A percentile compares a stretch with the other conserved stretches of the same genome.
Conservation (phyloP, 2,329 filamentous ascomycete species). For the Arthrinium phaeospermum region DNA sequence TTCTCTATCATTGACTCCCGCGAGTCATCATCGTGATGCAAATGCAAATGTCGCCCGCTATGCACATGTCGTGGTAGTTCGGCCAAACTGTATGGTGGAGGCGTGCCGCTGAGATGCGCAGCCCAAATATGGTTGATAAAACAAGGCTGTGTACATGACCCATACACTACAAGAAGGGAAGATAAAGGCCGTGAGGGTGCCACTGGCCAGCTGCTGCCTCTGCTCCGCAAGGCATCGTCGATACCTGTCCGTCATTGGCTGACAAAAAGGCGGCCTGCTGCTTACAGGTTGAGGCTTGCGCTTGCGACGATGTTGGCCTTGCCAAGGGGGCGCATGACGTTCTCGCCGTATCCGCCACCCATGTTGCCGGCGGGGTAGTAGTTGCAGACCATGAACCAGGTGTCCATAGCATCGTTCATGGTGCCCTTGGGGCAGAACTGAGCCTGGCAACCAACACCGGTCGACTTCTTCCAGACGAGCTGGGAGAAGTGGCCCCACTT, state of each 20-base stretch:
- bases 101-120: conserved; percentile 15
- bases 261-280: neutral
- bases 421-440: conserved; percentile 52
- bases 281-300: neutral
- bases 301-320: conserved; percentile 37
- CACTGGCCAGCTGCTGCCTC: conserved; percentile 20
- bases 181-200: conserved; percentile 18
- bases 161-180: conserved; percentile 24
- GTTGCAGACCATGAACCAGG: conserved; percentile 89
- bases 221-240: conserved; percentile 22
- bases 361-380: conserved; percentile 72
- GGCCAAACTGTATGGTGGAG: conserved; percentile 10
- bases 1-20: conserved; percentile 3
- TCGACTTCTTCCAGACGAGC: conserved; percentile 72
- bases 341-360: conserved; percentile 54
- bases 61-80: conserved; percentile 19
- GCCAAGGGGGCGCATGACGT: conserved; percentile 53
- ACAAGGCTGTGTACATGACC: conserved; percentile 20
- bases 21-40: conserved; percentile 25
- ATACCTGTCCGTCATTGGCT: neutral
- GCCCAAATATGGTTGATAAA: conserved; percentile 21
- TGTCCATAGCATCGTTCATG: conserved; percentile 53
- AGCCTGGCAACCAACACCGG: conserved; percentile 66
- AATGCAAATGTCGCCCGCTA: conserved; percentile 21
- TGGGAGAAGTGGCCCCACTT: conserved; percentile 78